Base-by-base conservation (phyloP, 257 asterid species). In the Schizonepeta tenuifolia region DNA sequence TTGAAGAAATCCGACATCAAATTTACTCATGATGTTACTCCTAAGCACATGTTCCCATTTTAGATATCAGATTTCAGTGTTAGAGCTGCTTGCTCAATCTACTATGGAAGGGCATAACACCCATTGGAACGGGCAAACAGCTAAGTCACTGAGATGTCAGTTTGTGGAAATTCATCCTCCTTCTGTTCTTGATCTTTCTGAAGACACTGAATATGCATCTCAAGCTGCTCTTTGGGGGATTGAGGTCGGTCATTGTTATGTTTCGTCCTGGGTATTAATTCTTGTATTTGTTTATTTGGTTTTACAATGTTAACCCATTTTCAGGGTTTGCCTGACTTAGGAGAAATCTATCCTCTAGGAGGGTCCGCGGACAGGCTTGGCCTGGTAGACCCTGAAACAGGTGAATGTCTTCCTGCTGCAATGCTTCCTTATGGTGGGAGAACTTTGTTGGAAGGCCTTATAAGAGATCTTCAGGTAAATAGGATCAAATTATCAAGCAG, bases 361-460 rank as follows among this genome's bases (percentile, higher is more conserved):
- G 99, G 99, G 80, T 87, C 99, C 0, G 99, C 95, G 4, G 99
- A 95, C 78, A 86, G 99, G 88, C 96, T 95, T 78, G 97, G 95
- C 77, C 86, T 95, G 78, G 96, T 92, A 64, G 97, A 95, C 80
- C 83, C 92, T 26, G 80, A 80, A 72, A 86, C 98, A 17, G 96
- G 98, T 57, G 97, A 95, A 88, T 88, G 96, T 67, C 95, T 95
- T 80, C 99, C 99, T 58, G 99, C 99, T 73, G 99, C 99, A 20
- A 89, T 95, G 99, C 97, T 95, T 86, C 97, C 99, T 63, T 95
- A 82, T 80, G 89, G 96, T 81, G 99, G 99, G 77, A 84, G 95
- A 74, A 92, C 95, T 57, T 85, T 95, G 76, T 80, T 95, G 85
- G 99, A 95, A 87, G 96, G 99, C 69, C 95, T 95, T 74, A 87